Conservation (phyloP, 225 moss, liverwort and hornwort species). For the Polytrichum commune region DNA sequence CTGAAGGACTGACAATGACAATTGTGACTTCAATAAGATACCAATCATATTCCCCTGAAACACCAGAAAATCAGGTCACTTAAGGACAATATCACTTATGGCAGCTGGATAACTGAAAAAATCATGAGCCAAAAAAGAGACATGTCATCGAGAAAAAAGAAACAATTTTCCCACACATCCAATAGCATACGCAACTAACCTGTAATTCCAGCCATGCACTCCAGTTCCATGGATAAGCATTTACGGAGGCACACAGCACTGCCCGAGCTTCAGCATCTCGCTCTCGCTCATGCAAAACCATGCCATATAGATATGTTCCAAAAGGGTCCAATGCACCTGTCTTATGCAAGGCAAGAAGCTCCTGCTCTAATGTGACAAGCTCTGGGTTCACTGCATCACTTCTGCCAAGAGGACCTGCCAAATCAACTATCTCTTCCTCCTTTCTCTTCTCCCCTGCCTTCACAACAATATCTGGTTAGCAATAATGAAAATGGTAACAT, state of each 20-base stretch:
- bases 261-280: slow-evolving; percentile 74
- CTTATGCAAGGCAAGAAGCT: slow-evolving; percentile 62
- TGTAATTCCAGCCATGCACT: slow-evolving; percentile 99
- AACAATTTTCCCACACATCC: no score
- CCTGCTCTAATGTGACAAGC: slow-evolving; percentile 76
- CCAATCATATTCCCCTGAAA: no score
- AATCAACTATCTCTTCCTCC: slow-evolving; percentile 88
- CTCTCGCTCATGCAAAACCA: slow-evolving; percentile 93
- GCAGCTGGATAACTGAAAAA: no score
- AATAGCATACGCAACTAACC: slow-evolving; percentile 28
- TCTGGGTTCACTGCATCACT: slow-evolving; percentile 96
- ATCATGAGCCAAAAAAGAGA: no score
- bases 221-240: slow-evolving; percentile 98
- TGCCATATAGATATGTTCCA: slow-evolving; percentile 87
- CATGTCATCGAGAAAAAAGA: no score
- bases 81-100: no score
- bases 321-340: slow-evolving; percentile 83
- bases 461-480: slow-evolving; percentile 22
- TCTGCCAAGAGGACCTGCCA: slow-evolving; percentile 86
- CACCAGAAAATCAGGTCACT: no score
- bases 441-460: slow-evolving; percentile 98
- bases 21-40: no score
- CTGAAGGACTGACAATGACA: no score
- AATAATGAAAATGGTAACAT: neutral
- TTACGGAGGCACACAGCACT: slow-evolving; percentile 77